Evolutionary conservation across 2,329 filamentous ascomycete genomes (phyloP), one percentile per base, ranked within the genome.

Genomic region (Arthrobotrys iridis): DNA sequence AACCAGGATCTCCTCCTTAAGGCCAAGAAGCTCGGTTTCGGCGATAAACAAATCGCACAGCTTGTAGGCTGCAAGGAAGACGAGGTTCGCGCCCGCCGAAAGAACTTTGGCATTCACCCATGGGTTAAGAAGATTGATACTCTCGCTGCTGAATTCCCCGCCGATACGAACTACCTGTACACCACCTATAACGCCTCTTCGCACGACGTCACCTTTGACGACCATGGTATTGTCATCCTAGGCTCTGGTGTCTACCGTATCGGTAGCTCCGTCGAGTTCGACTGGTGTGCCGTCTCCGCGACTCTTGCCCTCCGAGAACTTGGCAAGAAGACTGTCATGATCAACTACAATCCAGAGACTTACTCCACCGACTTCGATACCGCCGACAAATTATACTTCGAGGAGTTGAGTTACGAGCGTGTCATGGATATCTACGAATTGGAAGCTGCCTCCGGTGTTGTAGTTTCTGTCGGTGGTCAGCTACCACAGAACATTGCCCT

Each of bases 61-160:
- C 91, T 93, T 30, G 91, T 97, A 79, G 91, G 91, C 80, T 90
- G 90, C 82, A 91, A 90, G 37, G 95, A 99, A 84, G 91, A 96
- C 79, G 89, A 95, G 80, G 93, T 98, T 70, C 92, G 95, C 77
- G 91, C 92, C 76, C 88, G 89, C 81, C 89, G 95, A 82, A 89
- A 91, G 85, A 87, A 89, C 82, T 95, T 97, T 82, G 92, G 91
- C 75, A 94, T 99, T 83, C 90, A 87, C 77, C 95, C 95, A 4
- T 99, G 92, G 88, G 95, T 99, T 70, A 99, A 98, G 90, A 96
- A 90, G 86, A 98, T 99, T 80, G 95, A 99, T 81, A 99, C 95
- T 18, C 87, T 99, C 75, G 95, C 95, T 79, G 95, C 95, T 43
- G 95, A 99, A 83, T 97, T 97, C 85, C 93, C 93, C 30, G 93